Base-by-base conservation (phyloP, 805 yeast species). In the Schizosaccharomyces octosporus region DNA sequence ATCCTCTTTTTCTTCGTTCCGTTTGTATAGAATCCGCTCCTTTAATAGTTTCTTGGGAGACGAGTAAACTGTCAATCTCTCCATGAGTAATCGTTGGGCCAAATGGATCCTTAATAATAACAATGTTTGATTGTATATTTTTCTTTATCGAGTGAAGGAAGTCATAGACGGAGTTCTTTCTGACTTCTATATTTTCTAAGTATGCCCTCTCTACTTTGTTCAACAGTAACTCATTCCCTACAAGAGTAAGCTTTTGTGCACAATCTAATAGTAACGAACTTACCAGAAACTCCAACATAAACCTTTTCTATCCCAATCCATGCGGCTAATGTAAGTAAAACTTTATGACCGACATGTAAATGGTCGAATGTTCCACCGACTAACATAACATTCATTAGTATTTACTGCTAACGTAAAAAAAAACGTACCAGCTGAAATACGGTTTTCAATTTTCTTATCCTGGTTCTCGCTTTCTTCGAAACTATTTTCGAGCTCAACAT, bases 301-400 rank as follows among this genome's bases (percentile, higher is more conserved):
- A 93, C 72, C 27, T 71, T 72, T 1, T 70, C 66, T 2, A 71
- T 66, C 0, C 94, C 75, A 6, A 86, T 65, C 67, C 81, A 87
- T 0, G 81, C 80, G 0, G 95, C 76, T 63, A 85, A 75, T 0
- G 93, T 82, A 9, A 93, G 74, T 32, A 93, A 74, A 36, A 93
- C 83, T 70, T 85, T 87, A 72, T 93, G 99, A 0, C 97, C 99
- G 68, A 85, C 95, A 67, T 93, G 99, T 45, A 93, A 69, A 72
- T 93, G 97, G 69, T 93, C 99, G 73, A 93, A 93, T 0, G 98
- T 93, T 0, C 99, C 99, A 0, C 98, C 98, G 1, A 90, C 82
- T 0, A 95, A 71, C 3, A 41, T 48, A 36, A 24, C 5, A 21
- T 19, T 27, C 2, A 21, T 11, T 24, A 51, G 39, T 57, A 17